These are phyloP conservation scores for Parathielavia hyrcaniae DNA, from an alignment of 495 filamentous ascomycete genomes.

Conservation along the genomic window DNA sequence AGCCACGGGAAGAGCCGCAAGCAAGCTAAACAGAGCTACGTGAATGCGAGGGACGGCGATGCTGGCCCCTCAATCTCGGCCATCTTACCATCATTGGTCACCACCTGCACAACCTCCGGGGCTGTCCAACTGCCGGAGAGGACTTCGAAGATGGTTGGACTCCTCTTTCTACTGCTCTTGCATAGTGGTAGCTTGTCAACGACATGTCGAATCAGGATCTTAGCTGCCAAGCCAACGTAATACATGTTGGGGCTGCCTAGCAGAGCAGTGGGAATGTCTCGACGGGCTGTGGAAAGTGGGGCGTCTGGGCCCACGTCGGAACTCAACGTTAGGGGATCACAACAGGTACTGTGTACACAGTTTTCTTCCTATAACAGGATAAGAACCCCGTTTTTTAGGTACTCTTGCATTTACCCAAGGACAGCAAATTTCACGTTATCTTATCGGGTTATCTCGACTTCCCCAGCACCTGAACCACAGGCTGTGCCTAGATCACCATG, in stretches of 20 bases:
- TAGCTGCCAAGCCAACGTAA: slow-evolving; percentile 13
- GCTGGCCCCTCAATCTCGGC: slow-evolving; percentile 13
- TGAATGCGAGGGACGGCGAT: slow-evolving; percentile 12
- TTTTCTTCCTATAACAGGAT: no score
- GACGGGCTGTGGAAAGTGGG: no score
- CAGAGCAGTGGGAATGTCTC: no score
- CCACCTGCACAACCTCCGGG: slow-evolving; percentile 13
- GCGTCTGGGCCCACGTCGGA: no score
- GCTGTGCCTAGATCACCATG: no score
- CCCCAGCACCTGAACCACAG: no score
- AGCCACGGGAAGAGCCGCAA: slow-evolving; percentile 16
- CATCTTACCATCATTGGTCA: slow-evolving; percentile 6
- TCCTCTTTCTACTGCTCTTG: slow-evolving; percentile 16
- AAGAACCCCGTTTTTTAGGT: no score
- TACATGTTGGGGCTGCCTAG: not conserved
- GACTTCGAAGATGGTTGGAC: slow-evolving; percentile 16
- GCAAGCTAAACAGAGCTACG: slow-evolving; percentile 13
- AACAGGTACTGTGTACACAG: no score
- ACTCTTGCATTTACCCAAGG: no score
- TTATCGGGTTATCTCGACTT: no score
- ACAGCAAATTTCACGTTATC: no score
- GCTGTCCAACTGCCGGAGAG: slow-evolving; percentile 11
- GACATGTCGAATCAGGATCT: slow-evolving; percentile 15
- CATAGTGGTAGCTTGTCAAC: slow-evolving; percentile 12
- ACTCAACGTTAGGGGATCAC: no score